phyloP scores from a whole-genome alignment of 1,139 yeast species.

The Starmera stellimalicola region DNA sequence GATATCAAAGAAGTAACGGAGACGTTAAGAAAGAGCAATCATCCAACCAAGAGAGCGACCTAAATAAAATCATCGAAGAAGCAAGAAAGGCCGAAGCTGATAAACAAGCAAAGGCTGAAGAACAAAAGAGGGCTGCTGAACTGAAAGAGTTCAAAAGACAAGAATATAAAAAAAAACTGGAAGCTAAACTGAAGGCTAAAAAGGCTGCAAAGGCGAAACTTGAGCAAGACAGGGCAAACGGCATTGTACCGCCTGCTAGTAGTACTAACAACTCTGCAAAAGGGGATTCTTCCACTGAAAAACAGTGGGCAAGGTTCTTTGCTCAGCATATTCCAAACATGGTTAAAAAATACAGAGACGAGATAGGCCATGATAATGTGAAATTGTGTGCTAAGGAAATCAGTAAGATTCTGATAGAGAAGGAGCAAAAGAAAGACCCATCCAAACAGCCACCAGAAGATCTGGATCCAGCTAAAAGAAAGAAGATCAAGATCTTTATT shows the following conservation, averaged over 20 bases:
- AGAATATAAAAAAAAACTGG: slow-evolving; percentile 19
- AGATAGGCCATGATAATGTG: slow-evolving; percentile 62
- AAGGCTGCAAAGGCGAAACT: slow-evolving; percentile 6
- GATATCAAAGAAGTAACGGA: slow-evolving; percentile 2
- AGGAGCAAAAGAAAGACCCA: slow-evolving; percentile 45
- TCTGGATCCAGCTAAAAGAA: slow-evolving; percentile 51
- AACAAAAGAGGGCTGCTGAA: slow-evolving; percentile 16
- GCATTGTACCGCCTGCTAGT: too few species aligned
- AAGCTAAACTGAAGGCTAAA: slow-evolving; percentile 10
- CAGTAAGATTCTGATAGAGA: slow-evolving; percentile 49
- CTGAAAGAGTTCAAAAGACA: slow-evolving; percentile 19
- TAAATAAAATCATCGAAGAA: slow-evolving; percentile 12
- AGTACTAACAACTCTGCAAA: slow-evolving; percentile 15
- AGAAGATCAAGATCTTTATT: slow-evolving; percentile 59
- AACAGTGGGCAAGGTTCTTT: slow-evolving; percentile 51
- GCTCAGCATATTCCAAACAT: slow-evolving; percentile 77
- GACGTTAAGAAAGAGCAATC: not conserved
- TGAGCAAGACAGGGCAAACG: too few species aligned
- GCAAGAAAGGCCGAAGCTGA: slow-evolving; percentile 12
- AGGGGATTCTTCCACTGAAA: slow-evolving; percentile 23
- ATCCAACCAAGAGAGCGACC: slow-evolving; percentile 1
- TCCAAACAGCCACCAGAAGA: slow-evolving; percentile 40
- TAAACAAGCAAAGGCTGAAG: slow-evolving; percentile 13
- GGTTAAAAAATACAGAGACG: slow-evolving; percentile 53
- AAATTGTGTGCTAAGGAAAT: slow-evolving; percentile 78